Conservation (phyloP, 1,139 yeast genomes). For the Sugiyamaella sp. region DNA sequence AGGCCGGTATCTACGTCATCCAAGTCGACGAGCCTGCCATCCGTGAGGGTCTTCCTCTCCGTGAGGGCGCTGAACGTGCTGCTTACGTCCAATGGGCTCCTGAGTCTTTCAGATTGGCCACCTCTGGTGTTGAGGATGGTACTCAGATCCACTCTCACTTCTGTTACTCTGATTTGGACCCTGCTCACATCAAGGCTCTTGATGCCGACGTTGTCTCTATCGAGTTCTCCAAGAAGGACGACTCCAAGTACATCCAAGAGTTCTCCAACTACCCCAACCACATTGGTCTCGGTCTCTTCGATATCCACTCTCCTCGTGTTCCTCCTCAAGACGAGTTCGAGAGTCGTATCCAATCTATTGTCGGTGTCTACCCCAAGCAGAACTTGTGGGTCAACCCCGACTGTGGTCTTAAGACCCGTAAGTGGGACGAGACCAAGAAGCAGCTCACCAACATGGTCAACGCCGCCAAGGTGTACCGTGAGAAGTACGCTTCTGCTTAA, state of each 20-base stretch:
- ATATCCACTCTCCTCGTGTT: slow-evolving; percentile 99
- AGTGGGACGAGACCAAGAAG: slow-evolving; percentile 85
- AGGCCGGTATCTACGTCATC: slow-evolving; percentile 96
- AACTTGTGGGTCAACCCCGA: slow-evolving; percentile 99
- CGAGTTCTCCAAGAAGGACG: slow-evolving; percentile 99
- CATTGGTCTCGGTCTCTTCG: slow-evolving; percentile 98
- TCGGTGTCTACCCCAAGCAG: slow-evolving; percentile 95
- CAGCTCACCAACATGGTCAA: slow-evolving; percentile 95
- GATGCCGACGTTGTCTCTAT: slow-evolving; percentile 99
- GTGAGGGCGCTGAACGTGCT: slow-evolving; percentile 96
- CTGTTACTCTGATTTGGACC: slow-evolving; percentile 99
- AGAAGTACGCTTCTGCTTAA: slow-evolving; percentile 33
- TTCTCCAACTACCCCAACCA: slow-evolving; percentile 99
- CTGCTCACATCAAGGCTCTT: slow-evolving; percentile 98
- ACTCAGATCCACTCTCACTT: slow-evolving; percentile 99
- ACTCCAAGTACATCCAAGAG: slow-evolving; percentile 96
- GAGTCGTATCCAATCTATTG: slow-evolving; percentile 88
- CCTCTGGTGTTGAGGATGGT: slow-evolving; percentile 93
- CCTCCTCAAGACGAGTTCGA: slow-evolving; percentile 97
- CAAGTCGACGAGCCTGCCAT: slow-evolving; percentile 99
- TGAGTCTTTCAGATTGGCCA: slow-evolving; percentile 98
- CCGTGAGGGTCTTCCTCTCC: slow-evolving; percentile 99
- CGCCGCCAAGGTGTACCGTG: slow-evolving; percentile 97
- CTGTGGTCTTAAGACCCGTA: slow-evolving; percentile 99
- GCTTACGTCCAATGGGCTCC: slow-evolving; percentile 99